Conservation (phyloP, 495 filamentous ascomycete genomes). For the Penicillium samsonianum region DNA sequence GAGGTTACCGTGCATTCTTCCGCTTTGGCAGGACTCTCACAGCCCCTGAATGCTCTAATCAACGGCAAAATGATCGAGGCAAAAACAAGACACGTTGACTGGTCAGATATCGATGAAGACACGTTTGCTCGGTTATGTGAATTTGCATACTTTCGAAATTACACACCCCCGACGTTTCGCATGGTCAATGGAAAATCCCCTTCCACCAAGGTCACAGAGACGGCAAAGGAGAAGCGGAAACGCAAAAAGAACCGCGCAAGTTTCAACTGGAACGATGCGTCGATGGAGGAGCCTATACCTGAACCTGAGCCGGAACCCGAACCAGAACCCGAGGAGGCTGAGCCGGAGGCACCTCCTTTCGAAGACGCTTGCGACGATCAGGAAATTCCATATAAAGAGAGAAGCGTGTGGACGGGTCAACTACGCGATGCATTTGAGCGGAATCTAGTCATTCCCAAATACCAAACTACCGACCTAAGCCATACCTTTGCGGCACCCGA, state of each 20-base stretch:
- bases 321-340: neutral
- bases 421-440: constrained; percentile 12
- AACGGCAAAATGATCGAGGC: too few relatives aligned
- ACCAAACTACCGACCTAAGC: neutral
- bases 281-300: neutral
- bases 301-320: neutral
- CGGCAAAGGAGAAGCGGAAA: neutral
- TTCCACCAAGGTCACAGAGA: neutral
- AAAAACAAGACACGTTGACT: too few relatives aligned
- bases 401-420: constrained; percentile 19
- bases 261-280: neutral
- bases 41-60: too few relatives aligned
- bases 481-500: constrained; percentile 9
- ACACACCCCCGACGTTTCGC: constrained; percentile 21
- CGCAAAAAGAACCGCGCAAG: neutral
- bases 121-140: constrained; percentile 33
- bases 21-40: too few relatives aligned
- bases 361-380: neutral
- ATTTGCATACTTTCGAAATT: constrained; percentile 29
- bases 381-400: constrained; percentile 14
- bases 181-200: neutral
- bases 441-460: neutral
- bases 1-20: too few relatives aligned
- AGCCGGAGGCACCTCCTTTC: neutral
- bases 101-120: constrained; percentile 21